Conservation (phyloP, 176 grass and related monocot species). For the Juncus effusus region DNA sequence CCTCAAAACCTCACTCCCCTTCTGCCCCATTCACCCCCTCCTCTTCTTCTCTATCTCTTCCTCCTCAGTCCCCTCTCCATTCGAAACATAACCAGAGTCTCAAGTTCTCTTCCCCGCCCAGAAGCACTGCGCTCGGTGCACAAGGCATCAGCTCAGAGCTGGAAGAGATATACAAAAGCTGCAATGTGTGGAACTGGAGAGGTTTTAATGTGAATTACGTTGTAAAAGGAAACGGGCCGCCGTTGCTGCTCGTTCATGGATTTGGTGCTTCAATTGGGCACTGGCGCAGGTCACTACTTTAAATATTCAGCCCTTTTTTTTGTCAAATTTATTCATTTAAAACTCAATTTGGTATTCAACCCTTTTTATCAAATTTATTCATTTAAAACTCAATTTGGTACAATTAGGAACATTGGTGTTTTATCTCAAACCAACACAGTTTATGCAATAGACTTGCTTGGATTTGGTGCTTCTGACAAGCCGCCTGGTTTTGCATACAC, state of each 20-base stretch:
- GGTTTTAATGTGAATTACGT: conserved; percentile 83
- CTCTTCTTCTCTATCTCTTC: not conserved
- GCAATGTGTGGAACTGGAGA: conserved; percentile 62
- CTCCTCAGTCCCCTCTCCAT: conserved; percentile 19
- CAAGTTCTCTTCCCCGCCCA: conserved; percentile 16
- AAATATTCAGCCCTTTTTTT: not conserved
- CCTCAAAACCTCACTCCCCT: not conserved
- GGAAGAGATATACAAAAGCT: conserved; percentile 55
- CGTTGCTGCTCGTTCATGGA: conserved; percentile 83
- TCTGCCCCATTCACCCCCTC: not conserved
- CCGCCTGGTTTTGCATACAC: conserved; percentile 73
- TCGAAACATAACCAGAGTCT: conserved; percentile 13
- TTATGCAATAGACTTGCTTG: conserved; percentile 82
- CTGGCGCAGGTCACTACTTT: conserved; percentile 68
- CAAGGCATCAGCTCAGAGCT: conserved; percentile 17
- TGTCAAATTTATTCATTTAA: not conserved
- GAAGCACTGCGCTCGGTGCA: conserved; percentile 3
- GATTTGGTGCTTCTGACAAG: conserved; percentile 90
- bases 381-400: conserved; percentile 5
- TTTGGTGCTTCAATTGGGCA: conserved; percentile 86
- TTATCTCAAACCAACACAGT: conserved; percentile 68
- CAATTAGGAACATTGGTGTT: conserved; percentile 55
- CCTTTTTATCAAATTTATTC: not conserved
- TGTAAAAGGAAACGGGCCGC: conserved; percentile 56
- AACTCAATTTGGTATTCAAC: not conserved